Evolutionary conservation across 2,329 filamentous ascomycete genomes (phyloP), one percentile per base, ranked within the genome.

Genomic region (Fusarium pseudoanthophilum): DNA sequence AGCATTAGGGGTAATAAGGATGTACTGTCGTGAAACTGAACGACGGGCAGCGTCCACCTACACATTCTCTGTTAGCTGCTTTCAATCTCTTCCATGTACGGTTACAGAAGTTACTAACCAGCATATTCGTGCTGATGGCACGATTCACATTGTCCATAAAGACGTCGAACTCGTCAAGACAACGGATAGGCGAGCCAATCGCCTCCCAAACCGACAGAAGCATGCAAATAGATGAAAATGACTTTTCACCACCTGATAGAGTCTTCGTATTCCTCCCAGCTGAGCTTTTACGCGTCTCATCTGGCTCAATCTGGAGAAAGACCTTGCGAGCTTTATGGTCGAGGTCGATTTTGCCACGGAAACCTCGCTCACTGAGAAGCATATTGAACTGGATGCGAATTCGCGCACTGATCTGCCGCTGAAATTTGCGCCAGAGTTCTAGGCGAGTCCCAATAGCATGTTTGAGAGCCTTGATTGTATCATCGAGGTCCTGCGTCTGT

Each of bases 101-200:
- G 36, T 4, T 52, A 15, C 21, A n/a, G 40, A 15, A 39, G 46
- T 34, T 48, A 87, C 91, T 85, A 84, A 94, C 92, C 82, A 99
- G 93, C 92, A 99, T 94, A 72, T 93, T 93, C 77, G 97, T 97
- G 80, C 94, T 97, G 76, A 97, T 93, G 63, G 93, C 94, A 69
- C 96, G 91, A 82, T 99, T 99, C 67, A 98, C 94, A 75, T 92
- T 94, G 83, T 99, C 96, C 96, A 99, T 99, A 86, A 98, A 99
- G 37, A 99, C 96, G 80, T 99, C 96, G 79, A 98, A 99, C 83
- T 99, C 96, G 82, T 99, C 96, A 60, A 99, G 87, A 79, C 96
- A 99, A 61, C 96, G 91, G 69, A 99, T 92, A 1, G 95, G 95
- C 24, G 95, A 97, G 16, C 96, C 95, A 92, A 99, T 99, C 36